phyloP scores from a whole-genome alignment of 176 grass and related monocot genomes.

The Cenchrus fungigraminus region DNA sequence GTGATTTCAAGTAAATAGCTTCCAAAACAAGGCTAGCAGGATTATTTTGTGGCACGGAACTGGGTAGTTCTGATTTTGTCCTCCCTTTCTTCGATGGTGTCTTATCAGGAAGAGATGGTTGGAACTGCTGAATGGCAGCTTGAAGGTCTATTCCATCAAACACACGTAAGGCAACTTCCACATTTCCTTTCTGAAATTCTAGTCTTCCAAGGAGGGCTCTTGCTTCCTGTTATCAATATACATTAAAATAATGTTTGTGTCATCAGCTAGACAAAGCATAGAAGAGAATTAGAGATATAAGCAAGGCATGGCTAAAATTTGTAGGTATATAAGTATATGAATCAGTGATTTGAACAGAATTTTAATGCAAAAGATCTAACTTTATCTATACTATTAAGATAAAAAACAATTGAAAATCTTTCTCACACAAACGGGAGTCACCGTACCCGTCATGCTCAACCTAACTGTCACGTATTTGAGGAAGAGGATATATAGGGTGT shows the following conservation, averaged over 20 bases:
- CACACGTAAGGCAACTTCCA: constrained; percentile 83
- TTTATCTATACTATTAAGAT: not conserved
- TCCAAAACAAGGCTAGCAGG: constrained; percentile 88
- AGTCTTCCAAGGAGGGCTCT: constrained; percentile 84
- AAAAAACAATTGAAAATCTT: not conserved
- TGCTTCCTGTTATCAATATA: constrained; percentile 58
- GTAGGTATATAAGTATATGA: not conserved
- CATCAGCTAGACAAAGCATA: not conserved
- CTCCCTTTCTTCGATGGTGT: constrained; percentile 33
- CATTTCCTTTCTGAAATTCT: constrained; percentile 93
- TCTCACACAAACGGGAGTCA: too few relatives aligned
- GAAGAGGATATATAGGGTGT: too few relatives aligned
- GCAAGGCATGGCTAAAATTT: not conserved
- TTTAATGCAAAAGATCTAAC: not conserved
- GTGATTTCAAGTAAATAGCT: constrained; percentile 93
- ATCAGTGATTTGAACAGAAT: not conserved
- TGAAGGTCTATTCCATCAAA: constrained; percentile 95
- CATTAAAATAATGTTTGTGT: not conserved
- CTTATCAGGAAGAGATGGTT: constrained; percentile 53
- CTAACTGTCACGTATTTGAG: too few relatives aligned
- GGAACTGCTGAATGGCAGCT: constrained; percentile 76
- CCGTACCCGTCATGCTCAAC: too few relatives aligned
- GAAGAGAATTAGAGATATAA: not conserved
- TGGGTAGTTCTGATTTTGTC: constrained; percentile 48
- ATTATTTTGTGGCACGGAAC: constrained; percentile 52